Percentiles rank a stretch among this genome's conserved stretches.
Evolutionary conservation across 352 stramenopile genomes (phyloP).

Genomic region (Globisporangium carolinianum): DNA sequence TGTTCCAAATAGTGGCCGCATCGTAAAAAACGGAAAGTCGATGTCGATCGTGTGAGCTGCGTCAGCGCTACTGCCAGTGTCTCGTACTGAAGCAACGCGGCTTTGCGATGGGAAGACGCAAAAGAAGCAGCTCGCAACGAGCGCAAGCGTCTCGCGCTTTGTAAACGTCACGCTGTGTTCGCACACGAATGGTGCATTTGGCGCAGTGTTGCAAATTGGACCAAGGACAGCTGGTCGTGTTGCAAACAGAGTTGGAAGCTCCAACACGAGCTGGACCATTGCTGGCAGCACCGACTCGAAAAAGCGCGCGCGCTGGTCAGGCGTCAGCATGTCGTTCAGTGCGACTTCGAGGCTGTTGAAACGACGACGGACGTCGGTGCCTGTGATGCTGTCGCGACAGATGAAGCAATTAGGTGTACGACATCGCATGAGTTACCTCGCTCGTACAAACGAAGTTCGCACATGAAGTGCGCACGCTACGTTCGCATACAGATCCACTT

Average conservation of each 20-base stretch:
- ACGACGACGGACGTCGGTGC: constrained; percentile 16
- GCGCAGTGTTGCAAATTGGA: constrained; percentile 5
- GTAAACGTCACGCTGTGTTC: constrained; percentile 27
- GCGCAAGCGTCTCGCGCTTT: constrained; percentile 33
- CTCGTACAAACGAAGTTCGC: constrained; percentile 4
- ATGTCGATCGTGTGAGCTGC: constrained; percentile 9
- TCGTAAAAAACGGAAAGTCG: constrained; percentile 50
- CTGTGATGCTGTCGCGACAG: constrained; percentile 17
- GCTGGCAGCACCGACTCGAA: constrained; percentile 41
- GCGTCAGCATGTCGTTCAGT: constrained; percentile 35
- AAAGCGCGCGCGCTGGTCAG: constrained; percentile 21
- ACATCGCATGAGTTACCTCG: neutral
- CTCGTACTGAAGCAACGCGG: neutral
- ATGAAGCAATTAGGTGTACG: too few species aligned
- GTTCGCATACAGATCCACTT: too few species aligned
- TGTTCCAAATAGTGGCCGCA: constrained; percentile 31
- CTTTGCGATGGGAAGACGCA: constrained; percentile 50
- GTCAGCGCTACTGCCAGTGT: too few species aligned
- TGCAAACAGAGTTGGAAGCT: constrained; percentile 43
- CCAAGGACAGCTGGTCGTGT: constrained; percentile 29
- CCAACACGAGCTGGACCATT: constrained; percentile 38
- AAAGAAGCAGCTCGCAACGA: constrained; percentile 61
- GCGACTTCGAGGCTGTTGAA: constrained; percentile 35
- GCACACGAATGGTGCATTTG: constrained; percentile 10
- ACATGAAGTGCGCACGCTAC: neutral